Evolutionary conservation across 441 rosid genomes (phyloP), one percentile per base, ranked within the genome.

Genomic region (Isatis lusitanica): DNA sequence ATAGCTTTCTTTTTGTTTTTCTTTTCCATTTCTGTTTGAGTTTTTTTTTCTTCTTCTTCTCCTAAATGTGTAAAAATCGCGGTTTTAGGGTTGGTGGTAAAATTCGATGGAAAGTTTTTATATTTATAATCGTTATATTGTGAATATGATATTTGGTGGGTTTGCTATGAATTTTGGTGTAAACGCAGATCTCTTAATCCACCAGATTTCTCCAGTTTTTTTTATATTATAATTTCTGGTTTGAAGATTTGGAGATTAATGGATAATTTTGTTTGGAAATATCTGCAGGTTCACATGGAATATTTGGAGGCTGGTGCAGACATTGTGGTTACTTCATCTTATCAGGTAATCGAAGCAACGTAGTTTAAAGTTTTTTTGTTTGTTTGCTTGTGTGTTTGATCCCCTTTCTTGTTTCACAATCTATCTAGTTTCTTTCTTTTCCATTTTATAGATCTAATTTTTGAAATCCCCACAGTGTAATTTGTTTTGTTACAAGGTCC

Each of bases 231-330:
- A 13, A 43, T 53, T 55, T 42, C 6, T 44, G 38, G 56, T 55
- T 13, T 46, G 24, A 0, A 36, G 53, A 74, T 60, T 67, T 67
- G 70, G 69, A 55, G 38, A n/a, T 21, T 33, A 42, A 75, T 43
- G 26, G 44, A 35, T 43, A 3, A 66, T 63, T 63, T n/a, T 31
- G 4, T 59, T 4, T 60, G 18, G 7, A 11, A 30, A 18, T 21
- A 35, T 5, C 3, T 68, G 76, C 71, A 94, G 98, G 98, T 91
- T 73, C 98, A 94, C 60, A 71, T 79, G 82, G 97, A 94, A 52
- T 94, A 86, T 74, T 68, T 94, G 82, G 98, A 91, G 79, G 96
- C 96, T 61, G 98, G 98, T 69, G 96, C 98, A 38, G 95, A 94
- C 81, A 74, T 91, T 66, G 68, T 94, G 81, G 88, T 94, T 40